Evolutionary conservation across 257 asterid genomes (phyloP).

Genomic region (Capsicum pubescens): DNA sequence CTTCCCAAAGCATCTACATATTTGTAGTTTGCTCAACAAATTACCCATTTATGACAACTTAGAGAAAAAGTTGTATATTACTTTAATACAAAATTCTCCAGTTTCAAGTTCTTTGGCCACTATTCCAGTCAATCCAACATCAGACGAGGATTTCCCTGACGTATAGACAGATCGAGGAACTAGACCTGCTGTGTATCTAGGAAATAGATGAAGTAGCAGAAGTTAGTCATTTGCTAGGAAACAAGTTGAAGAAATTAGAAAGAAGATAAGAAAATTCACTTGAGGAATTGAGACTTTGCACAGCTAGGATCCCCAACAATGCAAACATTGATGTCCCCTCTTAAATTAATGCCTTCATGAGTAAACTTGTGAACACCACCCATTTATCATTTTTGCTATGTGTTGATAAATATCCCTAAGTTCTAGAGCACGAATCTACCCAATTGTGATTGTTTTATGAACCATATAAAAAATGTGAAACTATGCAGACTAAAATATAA

Average conservation of each 20-base stretch:
- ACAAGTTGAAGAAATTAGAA: constrained; percentile 22
- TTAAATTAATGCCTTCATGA: constrained; percentile 95
- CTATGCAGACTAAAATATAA: background rate
- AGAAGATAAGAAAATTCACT: constrained; percentile 52
- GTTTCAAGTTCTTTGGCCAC: constrained; percentile 99
- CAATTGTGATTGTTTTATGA: background rate
- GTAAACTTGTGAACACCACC: constrained; percentile 95
- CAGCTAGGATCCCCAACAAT: constrained; percentile 99
- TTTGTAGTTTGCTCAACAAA: background rate
- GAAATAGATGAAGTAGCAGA: constrained; percentile 28
- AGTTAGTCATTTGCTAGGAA: constrained; percentile 15
- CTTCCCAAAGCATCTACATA: background rate
- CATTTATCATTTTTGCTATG: constrained; percentile 36
- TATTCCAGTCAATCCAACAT: constrained; percentile 97
- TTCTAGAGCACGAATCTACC: background rate
- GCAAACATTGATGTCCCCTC: constrained; percentile 98
- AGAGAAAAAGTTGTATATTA: constrained; percentile 28
- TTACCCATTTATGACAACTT: background rate
- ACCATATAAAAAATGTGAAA: background rate
- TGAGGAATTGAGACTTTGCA: constrained; percentile 95
- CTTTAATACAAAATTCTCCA: constrained; percentile 99
- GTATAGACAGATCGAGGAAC: constrained; percentile 98
- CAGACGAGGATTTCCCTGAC: constrained; percentile 98
- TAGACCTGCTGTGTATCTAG: constrained; percentile 83
- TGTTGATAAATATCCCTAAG: background rate